Evolutionary conservation across 2,329 filamentous ascomycete genomes (phyloP).

Genomic region (Aspergillus unguis): DNA sequence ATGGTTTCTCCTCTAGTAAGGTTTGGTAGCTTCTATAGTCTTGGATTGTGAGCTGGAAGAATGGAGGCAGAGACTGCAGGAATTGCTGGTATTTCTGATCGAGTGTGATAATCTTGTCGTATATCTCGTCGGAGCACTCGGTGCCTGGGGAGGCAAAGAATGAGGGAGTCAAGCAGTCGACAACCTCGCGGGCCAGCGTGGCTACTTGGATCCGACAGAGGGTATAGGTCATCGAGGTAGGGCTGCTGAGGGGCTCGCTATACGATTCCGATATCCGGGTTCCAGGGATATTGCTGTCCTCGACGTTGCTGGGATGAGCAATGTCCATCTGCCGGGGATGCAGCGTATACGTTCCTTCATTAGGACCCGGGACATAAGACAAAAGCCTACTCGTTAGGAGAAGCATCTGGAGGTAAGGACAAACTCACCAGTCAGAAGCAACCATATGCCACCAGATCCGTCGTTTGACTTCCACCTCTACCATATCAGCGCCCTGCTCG

Average conservation of each 20-base stretch:
- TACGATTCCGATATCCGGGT: not conserved
- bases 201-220: not conserved
- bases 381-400: not conserved
- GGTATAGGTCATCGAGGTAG: not conserved
- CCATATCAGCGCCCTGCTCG: not conserved
- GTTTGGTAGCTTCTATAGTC: not conserved
- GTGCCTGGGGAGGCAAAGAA: not conserved
- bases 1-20: not conserved
- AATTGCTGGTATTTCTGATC: not conserved
- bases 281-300: not conserved
- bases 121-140: not conserved
- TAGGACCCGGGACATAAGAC: not conserved
- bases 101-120: not conserved
- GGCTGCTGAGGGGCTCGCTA: not conserved
- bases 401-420: not conserved
- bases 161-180: not conserved
- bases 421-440: not conserved
- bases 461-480: not conserved
- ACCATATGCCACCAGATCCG: not conserved
- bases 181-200: not conserved
- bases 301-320: not conserved
- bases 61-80: not conserved
- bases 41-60: not conserved
- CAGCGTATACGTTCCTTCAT: not conserved
- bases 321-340: not conserved